A percentile compares a stretch with the other conserved stretches of the same genome.
Conservation (phyloP, 148 eudicot genomes). For the Limonium bicolor region DNA sequence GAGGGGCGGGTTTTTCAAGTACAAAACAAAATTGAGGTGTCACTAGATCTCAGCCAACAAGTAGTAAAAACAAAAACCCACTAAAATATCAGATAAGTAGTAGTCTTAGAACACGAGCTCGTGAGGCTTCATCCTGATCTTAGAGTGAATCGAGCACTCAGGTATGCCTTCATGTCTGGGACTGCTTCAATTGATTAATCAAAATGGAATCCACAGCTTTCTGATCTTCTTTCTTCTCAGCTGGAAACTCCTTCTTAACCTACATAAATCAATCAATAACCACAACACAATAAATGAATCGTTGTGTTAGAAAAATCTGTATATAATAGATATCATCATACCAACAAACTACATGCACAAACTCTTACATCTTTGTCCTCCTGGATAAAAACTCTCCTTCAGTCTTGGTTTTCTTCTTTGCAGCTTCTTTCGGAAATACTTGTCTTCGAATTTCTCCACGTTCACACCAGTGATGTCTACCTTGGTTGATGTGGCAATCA, state of each 20-base stretch:
- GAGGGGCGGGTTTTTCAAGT: too few relatives aligned
- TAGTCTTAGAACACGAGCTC: conserved; percentile 48
- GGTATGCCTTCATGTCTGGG: conserved; percentile 42
- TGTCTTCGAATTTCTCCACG: conserved; percentile 36
- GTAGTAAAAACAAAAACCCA: neutral
- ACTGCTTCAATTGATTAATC: conserved; percentile 44
- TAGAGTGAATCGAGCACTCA: conserved; percentile 54
- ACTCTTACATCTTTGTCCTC: conserved; percentile 49
- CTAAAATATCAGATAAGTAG: too few relatives aligned
- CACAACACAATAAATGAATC: neutral
- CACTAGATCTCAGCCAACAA: neutral
- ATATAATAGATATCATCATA: too few relatives aligned
- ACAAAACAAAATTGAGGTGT: neutral
- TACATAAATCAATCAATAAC: neutral
- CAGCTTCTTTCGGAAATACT: conserved; percentile 40
- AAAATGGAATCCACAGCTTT: conserved; percentile 41
- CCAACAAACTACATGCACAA: too few relatives aligned
- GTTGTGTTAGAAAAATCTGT: neutral
- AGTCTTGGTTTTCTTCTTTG: conserved; percentile 41
- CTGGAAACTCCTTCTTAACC: conserved; percentile 43
- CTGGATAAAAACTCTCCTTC: conserved; percentile 54
- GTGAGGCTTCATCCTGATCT: conserved; percentile 66
- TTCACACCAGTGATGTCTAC: conserved; percentile 33
- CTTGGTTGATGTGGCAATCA: conserved; percentile 47
- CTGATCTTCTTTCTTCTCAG: conserved; percentile 58